Conservation (phyloP, 257 asterid genomes). For the Scutellaria baicalensis region DNA sequence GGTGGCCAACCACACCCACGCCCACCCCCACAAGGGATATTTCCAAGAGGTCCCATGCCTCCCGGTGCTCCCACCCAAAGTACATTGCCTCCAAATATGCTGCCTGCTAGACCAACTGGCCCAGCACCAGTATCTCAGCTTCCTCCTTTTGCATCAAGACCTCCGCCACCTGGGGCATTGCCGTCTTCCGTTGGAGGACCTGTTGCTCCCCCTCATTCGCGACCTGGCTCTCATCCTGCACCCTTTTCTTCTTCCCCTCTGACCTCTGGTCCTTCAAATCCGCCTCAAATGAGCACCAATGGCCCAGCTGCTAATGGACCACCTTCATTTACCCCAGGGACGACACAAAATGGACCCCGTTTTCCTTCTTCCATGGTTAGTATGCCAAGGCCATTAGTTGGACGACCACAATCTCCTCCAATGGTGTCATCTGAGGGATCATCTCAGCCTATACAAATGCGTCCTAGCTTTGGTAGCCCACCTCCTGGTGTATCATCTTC, state of each 20-base stretch:
- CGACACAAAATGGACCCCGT: constrained; percentile 41
- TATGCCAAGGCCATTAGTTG: constrained; percentile 44
- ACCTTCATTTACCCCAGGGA: constrained; percentile 41
- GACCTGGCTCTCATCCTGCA: constrained; percentile 45
- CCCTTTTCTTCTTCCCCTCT: constrained; percentile 37
- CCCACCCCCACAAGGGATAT: constrained; percentile 64
- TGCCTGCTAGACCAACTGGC: constrained; percentile 44
- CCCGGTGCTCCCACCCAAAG: constrained; percentile 41
- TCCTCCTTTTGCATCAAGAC: constrained; percentile 62
- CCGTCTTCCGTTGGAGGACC: constrained; percentile 49
- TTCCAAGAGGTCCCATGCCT: constrained; percentile 50
- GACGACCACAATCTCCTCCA: constrained; percentile 43
- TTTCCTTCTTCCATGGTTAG: constrained; percentile 47
- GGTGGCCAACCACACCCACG: constrained; percentile 67
- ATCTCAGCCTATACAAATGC: constrained; percentile 49
- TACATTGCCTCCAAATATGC: constrained; percentile 41
- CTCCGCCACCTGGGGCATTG: constrained; percentile 59
- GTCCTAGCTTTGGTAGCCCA: constrained; percentile 62
- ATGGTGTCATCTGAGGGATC: constrained; percentile 35
- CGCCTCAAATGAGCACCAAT: constrained; percentile 29
- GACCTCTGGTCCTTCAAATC: constrained; percentile 37
- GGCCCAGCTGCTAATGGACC: constrained; percentile 55
- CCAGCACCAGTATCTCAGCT: constrained; percentile 55
- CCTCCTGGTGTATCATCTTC: constrained; percentile 42
- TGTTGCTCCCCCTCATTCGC: constrained; percentile 27